Conservation (phyloP, 2,329 filamentous ascomycete species). For the Colletotrichum chrysophilum region DNA sequence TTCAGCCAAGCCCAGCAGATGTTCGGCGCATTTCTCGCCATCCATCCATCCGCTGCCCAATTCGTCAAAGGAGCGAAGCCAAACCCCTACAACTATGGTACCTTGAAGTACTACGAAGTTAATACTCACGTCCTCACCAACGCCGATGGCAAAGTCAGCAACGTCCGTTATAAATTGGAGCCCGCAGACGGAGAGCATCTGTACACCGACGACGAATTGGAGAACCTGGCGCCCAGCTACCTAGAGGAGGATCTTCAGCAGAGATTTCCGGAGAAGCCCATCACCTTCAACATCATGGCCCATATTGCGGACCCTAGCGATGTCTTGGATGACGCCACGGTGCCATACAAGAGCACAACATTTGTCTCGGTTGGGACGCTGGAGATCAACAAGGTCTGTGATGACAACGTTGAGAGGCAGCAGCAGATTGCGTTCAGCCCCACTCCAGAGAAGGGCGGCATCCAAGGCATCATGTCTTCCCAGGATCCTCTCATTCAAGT, state of each 20-base stretch:
- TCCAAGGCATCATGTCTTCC: conserved; percentile 17
- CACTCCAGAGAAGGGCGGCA: conserved; percentile 11
- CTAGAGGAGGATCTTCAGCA: background rate
- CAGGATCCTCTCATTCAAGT: conserved; percentile 15
- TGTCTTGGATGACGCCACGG: conserved; percentile 16
- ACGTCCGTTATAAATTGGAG: background rate
- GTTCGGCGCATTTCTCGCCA: too few species aligned
- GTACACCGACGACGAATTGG: background rate
- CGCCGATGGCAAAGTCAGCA: background rate
- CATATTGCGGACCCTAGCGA: conserved; percentile 1
- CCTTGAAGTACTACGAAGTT: background rate
- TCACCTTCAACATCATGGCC: background rate
- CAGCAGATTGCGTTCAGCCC: conserved; percentile 21
- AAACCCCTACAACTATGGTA: background rate
- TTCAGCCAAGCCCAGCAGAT: background rate
- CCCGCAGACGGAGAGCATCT: background rate
- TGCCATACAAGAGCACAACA: conserved; percentile 18
- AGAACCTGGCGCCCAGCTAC: background rate
- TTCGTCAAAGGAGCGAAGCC: background rate
- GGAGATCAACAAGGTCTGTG: conserved; percentile 7
- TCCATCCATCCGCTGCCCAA: background rate
- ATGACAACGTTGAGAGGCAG: conserved; percentile 9
- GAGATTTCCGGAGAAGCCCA: background rate
- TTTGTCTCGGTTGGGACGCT: conserved; percentile 11
- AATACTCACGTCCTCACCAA: conserved; percentile 1